These are phyloP conservation scores for Cladorrhinum samala DNA, from an alignment of 495 filamentous ascomycete species.

Conservation along the genomic window DNA sequence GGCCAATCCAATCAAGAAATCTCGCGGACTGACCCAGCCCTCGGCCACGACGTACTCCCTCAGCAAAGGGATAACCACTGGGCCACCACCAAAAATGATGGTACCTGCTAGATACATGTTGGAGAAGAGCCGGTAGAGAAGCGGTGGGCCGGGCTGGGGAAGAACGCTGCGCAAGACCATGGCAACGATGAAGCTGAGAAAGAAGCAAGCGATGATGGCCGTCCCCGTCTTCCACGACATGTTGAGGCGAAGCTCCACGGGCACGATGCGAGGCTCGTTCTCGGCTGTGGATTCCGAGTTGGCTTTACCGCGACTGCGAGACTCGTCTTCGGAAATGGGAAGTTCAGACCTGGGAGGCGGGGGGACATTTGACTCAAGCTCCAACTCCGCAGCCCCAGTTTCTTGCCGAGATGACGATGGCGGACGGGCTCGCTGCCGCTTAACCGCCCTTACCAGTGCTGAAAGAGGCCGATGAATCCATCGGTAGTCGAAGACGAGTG, in stretches of 20 bases:
- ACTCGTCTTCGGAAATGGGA: constrained; percentile 13
- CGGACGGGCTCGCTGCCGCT: background rate
- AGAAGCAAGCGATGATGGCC: constrained; percentile 47
- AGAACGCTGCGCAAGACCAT: constrained; percentile 52
- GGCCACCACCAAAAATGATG: constrained; percentile 82
- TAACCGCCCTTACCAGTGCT: background rate
- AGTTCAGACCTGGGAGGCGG: constrained; percentile 6
- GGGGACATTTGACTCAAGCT: background rate
- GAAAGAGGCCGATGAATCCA: constrained; percentile 34
- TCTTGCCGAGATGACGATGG: constrained; percentile 6
- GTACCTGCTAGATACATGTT: constrained; percentile 86
- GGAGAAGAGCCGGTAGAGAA: constrained; percentile 60
- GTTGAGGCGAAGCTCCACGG: constrained; percentile 30
- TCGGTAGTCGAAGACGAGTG: constrained; percentile 56
- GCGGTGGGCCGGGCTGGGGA: constrained; percentile 30
- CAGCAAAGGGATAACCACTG: constrained; percentile 77
- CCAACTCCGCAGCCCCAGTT: background rate
- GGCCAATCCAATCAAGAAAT: constrained; percentile 79
- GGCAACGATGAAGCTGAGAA: constrained; percentile 55
- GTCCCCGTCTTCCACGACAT: constrained; percentile 44
- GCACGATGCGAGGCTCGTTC: constrained; percentile 37
- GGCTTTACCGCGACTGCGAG: background rate
- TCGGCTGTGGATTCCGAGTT: constrained; percentile 12
- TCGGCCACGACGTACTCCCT: constrained; percentile 73
- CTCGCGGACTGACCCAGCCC: constrained; percentile 70